These are phyloP conservation scores for Blastobotrys peoriensis DNA, from an alignment of 805 yeast genomes.

Conservation along the genomic window DNA sequence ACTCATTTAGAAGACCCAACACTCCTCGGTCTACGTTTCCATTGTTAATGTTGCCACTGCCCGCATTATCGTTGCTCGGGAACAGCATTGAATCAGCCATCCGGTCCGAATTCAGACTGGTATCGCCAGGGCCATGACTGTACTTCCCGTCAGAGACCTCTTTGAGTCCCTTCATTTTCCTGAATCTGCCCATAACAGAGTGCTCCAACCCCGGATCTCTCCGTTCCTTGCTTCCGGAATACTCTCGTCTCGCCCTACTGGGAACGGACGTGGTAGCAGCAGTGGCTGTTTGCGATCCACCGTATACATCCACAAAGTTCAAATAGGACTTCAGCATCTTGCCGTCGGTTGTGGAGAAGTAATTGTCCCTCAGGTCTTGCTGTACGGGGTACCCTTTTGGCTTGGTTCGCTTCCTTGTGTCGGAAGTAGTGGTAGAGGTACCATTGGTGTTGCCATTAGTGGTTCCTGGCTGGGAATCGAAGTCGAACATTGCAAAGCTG, in stretches of 20 bases:
- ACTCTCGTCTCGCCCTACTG: neutral
- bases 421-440: slow-evolving; percentile 12
- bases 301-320: slow-evolving; percentile 82
- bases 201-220: neutral
- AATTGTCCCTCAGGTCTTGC: slow-evolving; percentile 24
- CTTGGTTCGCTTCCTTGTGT: slow-evolving; percentile 19
- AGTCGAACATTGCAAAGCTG: slow-evolving; percentile 86
- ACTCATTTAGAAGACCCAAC: slow-evolving; percentile 74
- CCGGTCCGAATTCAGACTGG: slow-evolving; percentile 2
- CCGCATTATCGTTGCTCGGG: slow-evolving; percentile 21
- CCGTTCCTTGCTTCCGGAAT: slow-evolving; percentile 6
- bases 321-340: slow-evolving; percentile 90
- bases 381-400: slow-evolving; percentile 28
- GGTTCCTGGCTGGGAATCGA: slow-evolving; percentile 56
- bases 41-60: slow-evolving; percentile 29
- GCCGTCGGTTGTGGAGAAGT: slow-evolving; percentile 53
- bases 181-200: slow-evolving; percentile 2
- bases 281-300: slow-evolving; percentile 20
- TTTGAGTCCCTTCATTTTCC: slow-evolving; percentile 3
- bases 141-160: slow-evolving; percentile 4
- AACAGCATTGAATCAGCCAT: slow-evolving; percentile 6
- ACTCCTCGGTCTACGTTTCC: slow-evolving; percentile 43
- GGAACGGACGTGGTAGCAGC: too few relatives aligned
- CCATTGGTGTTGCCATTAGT: slow-evolving; percentile 6
- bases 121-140: neutral